These are phyloP conservation scores for Chaetomium olivaceum DNA, from an alignment of 2,329 filamentous ascomycete species.

Conservation along the genomic window DNA sequence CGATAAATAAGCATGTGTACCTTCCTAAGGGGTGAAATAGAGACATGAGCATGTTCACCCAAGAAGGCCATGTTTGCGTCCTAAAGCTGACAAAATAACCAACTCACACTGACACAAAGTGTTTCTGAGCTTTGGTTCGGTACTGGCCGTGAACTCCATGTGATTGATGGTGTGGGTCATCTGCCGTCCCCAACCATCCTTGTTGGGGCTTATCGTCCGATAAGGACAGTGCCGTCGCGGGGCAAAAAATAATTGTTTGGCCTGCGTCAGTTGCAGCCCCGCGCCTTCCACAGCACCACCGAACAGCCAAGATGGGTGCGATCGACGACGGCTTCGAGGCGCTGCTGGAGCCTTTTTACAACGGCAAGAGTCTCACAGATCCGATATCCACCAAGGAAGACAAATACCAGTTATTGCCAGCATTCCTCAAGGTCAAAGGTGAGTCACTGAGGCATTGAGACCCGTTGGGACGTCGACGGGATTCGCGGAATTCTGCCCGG, in stretches of 20 bases:
- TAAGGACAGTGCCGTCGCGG: constrained; percentile 23
- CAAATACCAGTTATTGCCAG: constrained; percentile 95
- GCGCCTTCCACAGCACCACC: constrained; percentile 22
- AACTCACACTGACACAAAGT: background rate
- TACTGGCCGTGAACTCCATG: background rate
- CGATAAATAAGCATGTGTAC: too few relatives aligned
- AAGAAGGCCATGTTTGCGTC: background rate
- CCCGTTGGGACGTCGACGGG: background rate
- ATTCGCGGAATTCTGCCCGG: background rate
- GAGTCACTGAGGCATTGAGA: constrained; percentile 29
- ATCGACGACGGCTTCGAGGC: constrained; percentile 66
- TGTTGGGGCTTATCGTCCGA: constrained; percentile 20
- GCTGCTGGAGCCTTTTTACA: constrained; percentile 66
- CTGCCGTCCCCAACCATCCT: constrained; percentile 8
- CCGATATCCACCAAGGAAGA: constrained; percentile 69
- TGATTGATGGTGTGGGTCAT: background rate
- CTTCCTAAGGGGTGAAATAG: background rate
- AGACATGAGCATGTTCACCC: background rate
- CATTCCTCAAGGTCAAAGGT: constrained; percentile 97
- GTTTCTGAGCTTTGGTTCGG: background rate
- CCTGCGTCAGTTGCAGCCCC: constrained; percentile 8
- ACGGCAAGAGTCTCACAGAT: constrained; percentile 66
- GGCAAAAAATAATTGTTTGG: constrained; percentile 29
- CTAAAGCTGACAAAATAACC: background rate
- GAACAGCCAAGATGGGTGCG: constrained; percentile 48